A percentile compares a stretch with the other conserved stretches of the same genome.
phyloP scores from a whole-genome alignment of 306 rosid genomes.

The Castanea crenata region DNA sequence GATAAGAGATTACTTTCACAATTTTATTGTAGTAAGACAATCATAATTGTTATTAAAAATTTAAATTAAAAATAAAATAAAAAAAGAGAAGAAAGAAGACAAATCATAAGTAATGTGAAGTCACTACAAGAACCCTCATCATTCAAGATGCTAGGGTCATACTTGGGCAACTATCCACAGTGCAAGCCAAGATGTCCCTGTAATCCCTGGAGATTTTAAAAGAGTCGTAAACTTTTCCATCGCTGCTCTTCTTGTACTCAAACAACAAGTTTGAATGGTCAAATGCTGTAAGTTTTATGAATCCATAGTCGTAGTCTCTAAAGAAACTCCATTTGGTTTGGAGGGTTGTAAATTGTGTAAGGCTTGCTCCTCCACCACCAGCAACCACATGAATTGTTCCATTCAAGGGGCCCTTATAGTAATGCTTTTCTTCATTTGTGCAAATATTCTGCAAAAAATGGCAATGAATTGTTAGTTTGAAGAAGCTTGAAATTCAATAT shows the following conservation, averaged over 20 bases:
- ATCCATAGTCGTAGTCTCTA: conserved; percentile 78
- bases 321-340: conserved; percentile 76
- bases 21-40: background rate
- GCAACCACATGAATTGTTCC: conserved; percentile 93
- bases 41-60: too few relatives aligned
- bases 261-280: conserved; percentile 79
- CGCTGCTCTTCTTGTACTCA: conserved; percentile 91
- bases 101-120: background rate
- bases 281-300: conserved; percentile 77
- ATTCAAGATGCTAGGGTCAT: conserved; percentile 67
- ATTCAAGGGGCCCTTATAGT: conserved; percentile 63
- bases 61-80: too few relatives aligned
- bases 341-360: conserved; percentile 58
- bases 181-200: conserved; percentile 79
- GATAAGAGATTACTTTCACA: background rate
- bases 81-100: too few relatives aligned
- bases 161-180: conserved; percentile 60
- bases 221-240: conserved; percentile 78
- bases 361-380: conserved; percentile 91
- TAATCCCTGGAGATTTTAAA: conserved; percentile 73
- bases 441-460: conserved; percentile 62
- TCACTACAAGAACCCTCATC: background rate
- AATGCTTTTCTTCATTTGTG: conserved; percentile 65
- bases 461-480: conserved; percentile 2
- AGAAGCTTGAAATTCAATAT: conserved; percentile 7